Evolutionary conservation across 495 filamentous ascomycete species (phyloP), one percentile per base, ranked within the genome.

Genomic region (Delitschia confertaspora): DNA sequence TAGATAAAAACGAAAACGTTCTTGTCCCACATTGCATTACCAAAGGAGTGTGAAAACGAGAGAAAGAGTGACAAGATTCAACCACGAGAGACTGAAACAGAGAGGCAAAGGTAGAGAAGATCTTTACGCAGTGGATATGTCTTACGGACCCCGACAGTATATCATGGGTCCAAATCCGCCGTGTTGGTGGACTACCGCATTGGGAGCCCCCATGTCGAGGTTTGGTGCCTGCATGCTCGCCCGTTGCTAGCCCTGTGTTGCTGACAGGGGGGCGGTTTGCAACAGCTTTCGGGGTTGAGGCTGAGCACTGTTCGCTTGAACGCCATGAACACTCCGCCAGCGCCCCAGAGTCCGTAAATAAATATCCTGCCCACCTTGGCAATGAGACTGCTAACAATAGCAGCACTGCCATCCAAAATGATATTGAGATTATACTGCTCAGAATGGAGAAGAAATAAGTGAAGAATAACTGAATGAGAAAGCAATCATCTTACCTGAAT

Each of bases 21-120:
- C 42, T 51, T 51, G 42, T 46, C 38, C 53, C 53, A 56, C 53
- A 56, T 56, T 47, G 53, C 53, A 56, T 56, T 47, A 29, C 51
- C 47, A 37, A 39, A n/a, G n/a, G n/a, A n/a, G n/a, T n/a, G n/a
- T n/a, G n/a, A 47, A 40, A 45, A 53, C 8, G 49, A 53, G 38
- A 37, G 49, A 53, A 42, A 22, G 27, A 47, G 40, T 42, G 26
- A 34, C 16, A 27, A 37, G 23, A 19, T 17, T 18, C 10, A 35
- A 19, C 10, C 10, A 19, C 3, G 21, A 32, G 11, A 36, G 35
- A 53, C 25, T 38, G 46, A 49, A 55, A 50, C 51, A 47, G 36
- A 37, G 33, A 3, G 4, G n/a, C 10, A 39, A 39, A 11, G n/a
- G 6, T 13, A 4, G 36, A 39, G 2, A 13, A 25, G 51, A 30